Evolutionary conservation across 2,329 filamentous ascomycete species (phyloP), one percentile per base, ranked within the genome.

Genomic region (Phyllachora maydis): DNA sequence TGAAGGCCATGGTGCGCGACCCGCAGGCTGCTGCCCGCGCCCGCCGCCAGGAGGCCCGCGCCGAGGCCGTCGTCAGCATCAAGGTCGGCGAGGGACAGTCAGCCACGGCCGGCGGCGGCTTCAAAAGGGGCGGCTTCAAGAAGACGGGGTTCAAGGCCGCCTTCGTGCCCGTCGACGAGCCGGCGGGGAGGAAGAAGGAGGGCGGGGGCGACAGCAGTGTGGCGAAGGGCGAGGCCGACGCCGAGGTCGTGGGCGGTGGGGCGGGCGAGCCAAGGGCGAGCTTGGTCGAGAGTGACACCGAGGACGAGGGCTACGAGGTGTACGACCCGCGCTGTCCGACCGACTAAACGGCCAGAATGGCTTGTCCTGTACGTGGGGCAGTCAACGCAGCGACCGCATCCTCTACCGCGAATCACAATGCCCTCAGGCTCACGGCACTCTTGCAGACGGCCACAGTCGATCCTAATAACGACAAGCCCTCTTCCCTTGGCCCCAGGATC

Each of bases 121-220:
- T 72, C 35, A 76, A 70, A 38, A 74, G 70, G 38, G 63, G 63
- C 1, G 69, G 68, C 0, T 82, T 82, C 40, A 82, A 83, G 49
- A 88, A 85, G 40, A 71, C 73, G 2, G 78, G 77, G 0, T 83
- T 83, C 45, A 83, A 79, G 48, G 74, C 69, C 36, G 74, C 75
- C 2, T 77, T 82, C 50, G 50, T 49, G 15, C 53, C 55, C 12
- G 45, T 48, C 1, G 42, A 49, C 11, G 47, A 42, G 5, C 31
- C 27, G 22, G 31, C 30, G 19, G 25, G 36, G 12, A 33, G 34
- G 2, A 40, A 38, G 23, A 45, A 29, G 23, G 26, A 28, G 14
- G 24, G 24, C 8, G 11, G 16, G 12, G 11, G 3, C 8, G 21
- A 11, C 10, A 22, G 20, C 16, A 28, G 29, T 9, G 32, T 29